These are phyloP conservation scores for Pinus taeda DNA, from an alignment of 75 land plant genomes.

Conservation along the genomic window DNA sequence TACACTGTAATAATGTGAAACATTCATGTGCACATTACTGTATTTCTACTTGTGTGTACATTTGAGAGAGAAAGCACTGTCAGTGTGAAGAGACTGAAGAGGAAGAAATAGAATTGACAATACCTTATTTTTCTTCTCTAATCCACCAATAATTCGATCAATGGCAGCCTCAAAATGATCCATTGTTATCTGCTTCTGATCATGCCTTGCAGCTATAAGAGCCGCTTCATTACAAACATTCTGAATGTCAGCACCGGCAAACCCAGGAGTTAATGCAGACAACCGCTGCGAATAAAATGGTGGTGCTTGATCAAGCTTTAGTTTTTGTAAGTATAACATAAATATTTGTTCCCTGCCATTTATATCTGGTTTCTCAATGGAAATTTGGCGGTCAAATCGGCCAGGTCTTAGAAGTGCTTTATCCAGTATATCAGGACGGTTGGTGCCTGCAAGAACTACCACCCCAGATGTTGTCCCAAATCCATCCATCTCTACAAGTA, in stretches of 20 bases:
- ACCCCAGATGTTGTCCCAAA: constrained; percentile 53
- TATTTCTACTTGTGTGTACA: background rate
- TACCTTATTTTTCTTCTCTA: constrained; percentile 96
- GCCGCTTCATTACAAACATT: constrained; percentile 99
- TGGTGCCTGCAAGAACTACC: constrained; percentile 61
- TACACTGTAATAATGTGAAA: background rate
- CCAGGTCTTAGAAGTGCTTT: constrained; percentile 69
- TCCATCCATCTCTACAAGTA: constrained; percentile 70
- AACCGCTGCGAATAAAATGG: constrained; percentile 35
- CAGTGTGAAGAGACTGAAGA: too few species aligned
- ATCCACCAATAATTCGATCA: constrained; percentile 96
- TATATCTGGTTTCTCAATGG: constrained; percentile 45
- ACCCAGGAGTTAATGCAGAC: constrained; percentile 63
- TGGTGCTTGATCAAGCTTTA: constrained; percentile 46
- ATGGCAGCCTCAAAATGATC: constrained; percentile 95
- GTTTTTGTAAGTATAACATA: constrained; percentile 38
- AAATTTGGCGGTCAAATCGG: constrained; percentile 67
- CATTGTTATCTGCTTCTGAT: constrained; percentile 63
- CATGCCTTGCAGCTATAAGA: constrained; percentile 85
- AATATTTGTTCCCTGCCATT: constrained; percentile 61
- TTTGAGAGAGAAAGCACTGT: background rate
- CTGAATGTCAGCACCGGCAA: constrained; percentile 88
- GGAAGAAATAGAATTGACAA: background rate
- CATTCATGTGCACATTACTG: background rate
- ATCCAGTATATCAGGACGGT: constrained; percentile 62